phyloP scores from a whole-genome alignment of 2,329 filamentous ascomycete genomes.

The Aspergillus calidoustus region DNA sequence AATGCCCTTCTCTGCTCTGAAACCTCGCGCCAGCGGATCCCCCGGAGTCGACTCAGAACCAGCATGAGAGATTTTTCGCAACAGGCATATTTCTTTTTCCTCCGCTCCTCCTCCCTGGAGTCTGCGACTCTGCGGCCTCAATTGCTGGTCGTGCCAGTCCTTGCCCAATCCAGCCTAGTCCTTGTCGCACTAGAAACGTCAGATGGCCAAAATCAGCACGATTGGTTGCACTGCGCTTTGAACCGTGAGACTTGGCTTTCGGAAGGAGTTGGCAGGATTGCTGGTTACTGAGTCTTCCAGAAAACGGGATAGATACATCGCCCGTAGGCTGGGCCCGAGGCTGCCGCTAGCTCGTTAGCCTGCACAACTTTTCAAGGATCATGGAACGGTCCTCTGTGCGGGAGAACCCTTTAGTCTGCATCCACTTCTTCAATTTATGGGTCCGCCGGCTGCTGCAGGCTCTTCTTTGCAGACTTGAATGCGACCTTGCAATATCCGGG shows the following conservation, averaged over 20 bases:
- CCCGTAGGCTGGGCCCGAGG: background rate
- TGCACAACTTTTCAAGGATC: conserved; percentile 2
- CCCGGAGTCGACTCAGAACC: background rate
- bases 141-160: background rate
- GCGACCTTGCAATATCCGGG: conserved; percentile 3
- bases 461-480: background rate
- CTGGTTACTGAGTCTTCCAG: background rate
- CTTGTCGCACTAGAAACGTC: background rate
- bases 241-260: conserved; percentile 5
- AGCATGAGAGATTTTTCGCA: conserved; percentile 1
- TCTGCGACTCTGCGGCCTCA: background rate
- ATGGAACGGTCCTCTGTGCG: background rate
- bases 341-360: background rate
- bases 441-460: background rate
- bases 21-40: background rate
- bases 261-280: background rate
- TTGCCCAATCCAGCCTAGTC: conserved; percentile 6
- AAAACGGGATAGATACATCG: background rate
- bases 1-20: background rate
- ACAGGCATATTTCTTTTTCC: conserved; percentile 4
- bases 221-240: background rate
- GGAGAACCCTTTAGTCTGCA: conserved; percentile 11
- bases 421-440: background rate
- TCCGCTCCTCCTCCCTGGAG: background rate
- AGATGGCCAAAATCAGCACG: background rate